A percentile compares a stretch with the other conserved stretches of the same genome.
phyloP scores from a whole-genome alignment of 2,329 filamentous ascomycete genomes.

The Sclerotinia sclerotiorum region DNA sequence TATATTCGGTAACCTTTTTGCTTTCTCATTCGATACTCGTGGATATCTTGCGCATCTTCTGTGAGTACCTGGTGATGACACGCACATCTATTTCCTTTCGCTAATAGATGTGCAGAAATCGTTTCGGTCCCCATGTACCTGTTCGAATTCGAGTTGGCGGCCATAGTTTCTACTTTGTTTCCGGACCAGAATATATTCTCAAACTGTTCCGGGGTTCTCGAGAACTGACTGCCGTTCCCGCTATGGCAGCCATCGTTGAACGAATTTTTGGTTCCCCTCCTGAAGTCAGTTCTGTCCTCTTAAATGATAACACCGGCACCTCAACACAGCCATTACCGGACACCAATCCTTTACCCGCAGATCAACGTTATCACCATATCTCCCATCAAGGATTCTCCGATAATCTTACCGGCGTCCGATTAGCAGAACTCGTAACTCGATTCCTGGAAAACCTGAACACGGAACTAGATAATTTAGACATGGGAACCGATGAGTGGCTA shows the following conservation, averaged over 20 bases:
- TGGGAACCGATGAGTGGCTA: conserved; percentile 28
- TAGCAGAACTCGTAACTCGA: conserved; percentile 25
- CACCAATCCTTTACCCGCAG: conserved; percentile 23
- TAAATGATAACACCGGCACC: conserved; percentile 28
- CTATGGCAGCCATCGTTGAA: conserved; percentile 16
- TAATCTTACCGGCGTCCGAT: conserved; percentile 25
- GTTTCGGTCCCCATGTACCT: conserved; percentile 26
- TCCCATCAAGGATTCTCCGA: conserved; percentile 25
- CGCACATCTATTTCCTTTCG: background rate
- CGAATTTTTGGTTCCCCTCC: conserved; percentile 28
- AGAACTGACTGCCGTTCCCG: conserved; percentile 26
- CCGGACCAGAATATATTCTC: conserved; percentile 28
- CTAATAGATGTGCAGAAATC: conserved; percentile 20
- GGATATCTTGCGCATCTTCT: conserved; percentile 25
- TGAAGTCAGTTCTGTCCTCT: conserved; percentile 12
- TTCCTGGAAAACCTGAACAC: conserved; percentile 25
- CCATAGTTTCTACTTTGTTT: conserved; percentile 29
- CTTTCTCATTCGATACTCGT: conserved; percentile 29
- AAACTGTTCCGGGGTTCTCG: conserved; percentile 29
- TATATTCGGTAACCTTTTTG: conserved; percentile 29
- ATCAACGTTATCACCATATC: conserved; percentile 29
- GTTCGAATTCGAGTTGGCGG: conserved; percentile 28
- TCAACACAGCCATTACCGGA: conserved; percentile 26
- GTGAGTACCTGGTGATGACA: conserved; percentile 1
- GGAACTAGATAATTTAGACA: conserved; percentile 22